Base-by-base conservation (phyloP, 1,284 basidiomycete genomes). In the Amylostereum chailletii region DNA sequence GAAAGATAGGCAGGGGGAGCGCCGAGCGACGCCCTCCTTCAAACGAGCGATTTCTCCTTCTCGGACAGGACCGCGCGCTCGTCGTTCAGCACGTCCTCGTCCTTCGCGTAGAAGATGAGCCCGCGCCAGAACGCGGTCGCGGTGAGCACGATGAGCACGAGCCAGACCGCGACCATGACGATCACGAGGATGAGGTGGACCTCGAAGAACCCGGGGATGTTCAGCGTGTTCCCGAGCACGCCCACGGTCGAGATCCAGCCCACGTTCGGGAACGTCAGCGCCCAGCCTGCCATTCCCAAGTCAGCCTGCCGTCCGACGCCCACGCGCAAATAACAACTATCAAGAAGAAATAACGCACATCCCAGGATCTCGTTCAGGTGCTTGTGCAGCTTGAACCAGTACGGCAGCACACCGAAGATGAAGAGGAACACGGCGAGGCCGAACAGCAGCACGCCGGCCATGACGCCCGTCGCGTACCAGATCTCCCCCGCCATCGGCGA, bases 321-420 rank as follows among this genome's bases (percentile, higher is more conserved):
- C 32, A 42, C 29, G n/a, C 19, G 27, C n/a, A 46, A 32, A 11
- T 3, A 40, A n/a, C n/a, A 55, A 26, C 27, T 34, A 37, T 32
- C 5, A 44, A 44, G 32, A 45, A 26, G 30, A 26, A 9, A 34
- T n/a, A 4, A 58, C 69, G 57, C 52, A 70, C 72, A 75, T 49
- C 72, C 72, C n/a, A 76, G 65, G 48, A 75, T 76, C 51, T 75
- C 72, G 50, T 64, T 58, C 42, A 75, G 62, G 46, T 70, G 61
- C 60, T 72, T 74, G 61, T 74, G 69, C 27, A 75, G 48, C 58
- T 75, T 76, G 65, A 72, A 74, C 70, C 71, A 74, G 53, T 72
- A 75, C 26, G 72, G 72, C 11, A 75, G 53, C 11, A 66, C 60
- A 11, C 70, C 71, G 47, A 75, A 74, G 31, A 69, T 29, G 58